Percentiles rank a stretch among this genome's conserved stretches.
Conservation (phyloP, 2,329 filamentous ascomycete species). For the Lachnellula willkommii region DNA sequence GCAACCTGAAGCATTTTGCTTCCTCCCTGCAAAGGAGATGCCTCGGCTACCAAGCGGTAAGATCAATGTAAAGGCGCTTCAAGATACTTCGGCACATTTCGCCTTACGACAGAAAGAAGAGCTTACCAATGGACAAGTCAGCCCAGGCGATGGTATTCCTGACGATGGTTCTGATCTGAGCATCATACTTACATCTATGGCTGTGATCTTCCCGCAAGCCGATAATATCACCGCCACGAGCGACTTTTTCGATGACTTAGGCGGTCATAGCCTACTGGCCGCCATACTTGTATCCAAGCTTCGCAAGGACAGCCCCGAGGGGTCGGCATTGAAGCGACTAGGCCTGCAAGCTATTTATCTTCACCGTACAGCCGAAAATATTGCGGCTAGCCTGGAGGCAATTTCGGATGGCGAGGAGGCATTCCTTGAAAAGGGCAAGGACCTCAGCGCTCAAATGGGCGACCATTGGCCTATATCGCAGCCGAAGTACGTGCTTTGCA, state of each 20-base stretch:
- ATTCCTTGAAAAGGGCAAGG: neutral
- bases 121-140: neutral
- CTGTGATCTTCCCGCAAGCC: neutral
- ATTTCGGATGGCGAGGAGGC: neutral
- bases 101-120: neutral
- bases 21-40: constrained; percentile 1
- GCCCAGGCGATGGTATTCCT: neutral
- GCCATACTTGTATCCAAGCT: constrained; percentile 3
- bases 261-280: constrained; percentile 3
- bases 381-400: neutral
- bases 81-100: neutral
- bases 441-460: neutral
- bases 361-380: constrained; percentile 1
- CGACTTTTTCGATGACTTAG: neutral
- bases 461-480: constrained; percentile 1
- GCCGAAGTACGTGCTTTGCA: constrained; percentile 1
- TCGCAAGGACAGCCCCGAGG: constrained; percentile 1
- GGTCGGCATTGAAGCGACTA: neutral
- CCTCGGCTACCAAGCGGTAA: constrained; percentile 6
- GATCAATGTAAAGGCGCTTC: constrained; percentile 3
- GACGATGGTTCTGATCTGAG: neutral
- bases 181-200: neutral
- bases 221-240: neutral
- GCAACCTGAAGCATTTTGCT: constrained; percentile 5
- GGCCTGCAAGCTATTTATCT: constrained; percentile 1